These are phyloP conservation scores for Entoloma clypeatum DNA, from an alignment of 1,284 basidiomycete genomes.

Conservation along the genomic window DNA sequence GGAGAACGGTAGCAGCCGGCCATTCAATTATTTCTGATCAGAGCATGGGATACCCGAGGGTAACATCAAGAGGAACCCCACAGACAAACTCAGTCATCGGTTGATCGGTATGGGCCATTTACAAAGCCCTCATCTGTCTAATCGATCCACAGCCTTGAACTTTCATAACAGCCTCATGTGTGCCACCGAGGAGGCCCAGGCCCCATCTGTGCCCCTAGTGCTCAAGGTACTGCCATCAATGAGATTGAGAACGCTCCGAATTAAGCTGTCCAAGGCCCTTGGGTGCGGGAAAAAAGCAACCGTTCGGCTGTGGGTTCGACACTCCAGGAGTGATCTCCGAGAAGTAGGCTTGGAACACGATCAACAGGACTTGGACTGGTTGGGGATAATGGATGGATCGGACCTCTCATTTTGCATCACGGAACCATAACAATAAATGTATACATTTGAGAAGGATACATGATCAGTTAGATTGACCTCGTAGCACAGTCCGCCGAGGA, in stretches of 20 bases:
- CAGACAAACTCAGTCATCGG: slow-evolving; percentile 55
- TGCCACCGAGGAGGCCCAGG: slow-evolving; percentile 5
- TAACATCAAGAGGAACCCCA: slow-evolving; percentile 24
- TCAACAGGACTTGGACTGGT: slow-evolving; percentile 58
- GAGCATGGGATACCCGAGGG: slow-evolving; percentile 60
- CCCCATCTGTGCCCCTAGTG: slow-evolving; percentile 17
- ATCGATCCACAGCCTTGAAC: slow-evolving; percentile 23
- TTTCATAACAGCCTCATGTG: slow-evolving; percentile 24
- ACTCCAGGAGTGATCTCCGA: slow-evolving; percentile 44
- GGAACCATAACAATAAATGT: slow-evolving; percentile 2
- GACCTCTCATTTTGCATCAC: slow-evolving; percentile 38
- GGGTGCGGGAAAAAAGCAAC: slow-evolving; percentile 30
- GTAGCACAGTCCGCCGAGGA: too few species aligned
- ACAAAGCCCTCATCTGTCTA: slow-evolving; percentile 5
- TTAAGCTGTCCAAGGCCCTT: slow-evolving; percentile 48
- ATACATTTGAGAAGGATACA: slow-evolving; percentile 1
- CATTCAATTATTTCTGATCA: slow-evolving; percentile 26
- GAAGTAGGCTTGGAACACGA: slow-evolving; percentile 45
- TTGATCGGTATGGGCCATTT: slow-evolving; percentile 50
- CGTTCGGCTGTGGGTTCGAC: slow-evolving; percentile 50
- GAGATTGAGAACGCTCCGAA: slow-evolving; percentile 53
- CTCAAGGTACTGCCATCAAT: slow-evolving; percentile 63
- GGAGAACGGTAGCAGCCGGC: background rate
- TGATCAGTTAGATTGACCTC: too few species aligned
- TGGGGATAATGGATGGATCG: slow-evolving; percentile 63